Evolutionary conservation across 768 basidiomycete species (phyloP), one percentile per base, ranked within the genome.

Genomic region (Phaffia australis): DNA sequence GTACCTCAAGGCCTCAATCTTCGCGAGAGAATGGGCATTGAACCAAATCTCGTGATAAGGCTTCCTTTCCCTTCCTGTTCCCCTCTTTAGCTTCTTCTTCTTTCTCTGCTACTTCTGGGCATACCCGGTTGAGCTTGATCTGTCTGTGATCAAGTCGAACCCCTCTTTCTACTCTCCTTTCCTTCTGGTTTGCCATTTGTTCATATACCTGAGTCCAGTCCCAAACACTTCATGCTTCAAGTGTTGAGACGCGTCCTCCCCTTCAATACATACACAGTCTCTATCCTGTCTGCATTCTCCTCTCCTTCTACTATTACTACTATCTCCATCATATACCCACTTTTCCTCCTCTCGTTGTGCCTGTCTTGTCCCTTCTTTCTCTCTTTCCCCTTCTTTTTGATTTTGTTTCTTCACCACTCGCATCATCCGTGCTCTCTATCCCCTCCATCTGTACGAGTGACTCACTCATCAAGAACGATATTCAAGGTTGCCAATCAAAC

Each of bases 1-100:
- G 78, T 67, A 55, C 32, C 61, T 63, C 57, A 63, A 64, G 46
- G 67, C 60, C 25, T 51, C 56, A 6, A 50, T 32, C 2, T 69
- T 69, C 47, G 60, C 60, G 0, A n/a, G 60, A 35, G 62, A 63
- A 32, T 69, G 67, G 67, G 56, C 55, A 49, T 63, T 56, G 62
- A 63, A 60, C 30, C 56, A 58, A 27, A 21, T 51, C 56, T 29
- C 30, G 23, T 23, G 32, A 18, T 29, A 23, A 32, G n/a, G 27
- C 7, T 56, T 49, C 54, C 29, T 35, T 6, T 6, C n/a, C 14
- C 51, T 30, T 15, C 50, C 29, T 25, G 25, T 7, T 25, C 32
- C 51, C 30, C 11, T 14, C 50, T 42, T 47, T 49, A 16, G 16
- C 15, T 52, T 51, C 23, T 47, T 48, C 11, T 30, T 15, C 61